Conservation (phyloP, 2,329 filamentous ascomycete genomes). For the Metarhizium sp. region DNA sequence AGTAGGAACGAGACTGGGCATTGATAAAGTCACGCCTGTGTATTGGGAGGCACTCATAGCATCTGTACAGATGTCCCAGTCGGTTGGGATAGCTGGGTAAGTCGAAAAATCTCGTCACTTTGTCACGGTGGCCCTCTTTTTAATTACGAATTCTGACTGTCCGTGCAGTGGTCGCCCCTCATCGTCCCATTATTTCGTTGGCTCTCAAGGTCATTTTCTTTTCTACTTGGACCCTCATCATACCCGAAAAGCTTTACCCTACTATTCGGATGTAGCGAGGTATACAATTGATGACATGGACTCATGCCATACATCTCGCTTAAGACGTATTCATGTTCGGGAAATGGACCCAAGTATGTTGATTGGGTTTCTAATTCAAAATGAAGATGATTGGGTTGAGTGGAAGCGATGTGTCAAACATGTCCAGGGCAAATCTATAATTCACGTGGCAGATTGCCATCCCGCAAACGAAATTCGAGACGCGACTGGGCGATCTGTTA, state of each 20-base stretch:
- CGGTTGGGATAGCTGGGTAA: slow-evolving; percentile 92
- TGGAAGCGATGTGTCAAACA: slow-evolving; percentile 73
- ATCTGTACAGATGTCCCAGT: slow-evolving; percentile 77
- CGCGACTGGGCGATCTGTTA: slow-evolving; percentile 57
- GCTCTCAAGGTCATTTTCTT: slow-evolving; percentile 59
- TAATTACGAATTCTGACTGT: not conserved
- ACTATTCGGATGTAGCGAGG: slow-evolving; percentile 42
- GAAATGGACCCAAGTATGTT: slow-evolving; percentile 99
- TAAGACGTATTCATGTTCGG: slow-evolving; percentile 72
- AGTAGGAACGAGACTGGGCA: slow-evolving; percentile 79
- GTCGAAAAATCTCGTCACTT: slow-evolving; percentile 13
- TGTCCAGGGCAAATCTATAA: slow-evolving; percentile 72
- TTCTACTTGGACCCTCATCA: slow-evolving; percentile 95
- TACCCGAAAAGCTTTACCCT: slow-evolving; percentile 65
- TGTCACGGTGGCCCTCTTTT: not conserved
- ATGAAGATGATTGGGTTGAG: slow-evolving; percentile 71
- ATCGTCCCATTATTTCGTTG: slow-evolving; percentile 62
- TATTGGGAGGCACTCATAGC: slow-evolving; percentile 92
- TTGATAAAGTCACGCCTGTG: slow-evolving; percentile 87
- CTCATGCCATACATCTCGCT: slow-evolving; percentile 77
- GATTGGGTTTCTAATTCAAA: slow-evolving; percentile 79
- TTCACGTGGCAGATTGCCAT: slow-evolving; percentile 71
- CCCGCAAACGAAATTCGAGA: slow-evolving; percentile 42
- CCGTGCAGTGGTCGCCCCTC: slow-evolving; percentile 71
- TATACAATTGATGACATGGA: slow-evolving; percentile 67